Base-by-base conservation (phyloP, 805 yeast species). In the Zygotorulaspora danielsina region DNA sequence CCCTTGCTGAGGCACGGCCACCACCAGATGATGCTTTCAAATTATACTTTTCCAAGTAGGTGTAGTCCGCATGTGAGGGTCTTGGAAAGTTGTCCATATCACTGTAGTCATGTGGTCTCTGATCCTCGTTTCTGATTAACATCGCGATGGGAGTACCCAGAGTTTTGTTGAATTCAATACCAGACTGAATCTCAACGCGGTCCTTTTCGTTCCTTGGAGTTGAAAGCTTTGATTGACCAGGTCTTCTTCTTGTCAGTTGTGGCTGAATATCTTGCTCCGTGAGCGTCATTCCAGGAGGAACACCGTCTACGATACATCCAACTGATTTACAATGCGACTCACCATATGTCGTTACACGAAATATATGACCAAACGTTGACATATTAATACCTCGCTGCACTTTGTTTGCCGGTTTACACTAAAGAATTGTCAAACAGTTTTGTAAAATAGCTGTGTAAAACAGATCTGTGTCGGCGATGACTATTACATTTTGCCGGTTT, bases 191-290 rank as follows among this genome's bases (percentile, higher is more conserved):
- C 53, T 79, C 82, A 17, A 93, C 98, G 41, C 72, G 72, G 63
- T 93, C 98, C 56, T 90, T 89, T 66, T 93, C 98, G 62, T 93
- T 81, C 70, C 98, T 75, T 53, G 98, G 98, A 5, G 98, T 93
- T 16, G 95, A 78, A 44, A 93, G 70, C 49, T 83, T 84, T 35
- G 89, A 78, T 67, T 93, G 98, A 36, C 98, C 98, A 2, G 98
- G 98, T 69, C 98, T 82, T 73, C 98, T 83, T 69, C 98, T 79
- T 16, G 95, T 81, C 54, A 93, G 69, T 71, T 93, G 98, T 12
- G 97, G 95, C 70, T 93, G 98, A 51, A 93, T 76, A 59, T 93
- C 97, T 4, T 69, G 78, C 64, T 86, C 97, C 12, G 83, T 74
- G 38, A 93, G 75, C 6, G 78, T 73, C 76, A 93, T 72, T 21